Evolutionary conservation across 129 eudicot species (phyloP).

Genomic region (Flaveria trinervia): DNA sequence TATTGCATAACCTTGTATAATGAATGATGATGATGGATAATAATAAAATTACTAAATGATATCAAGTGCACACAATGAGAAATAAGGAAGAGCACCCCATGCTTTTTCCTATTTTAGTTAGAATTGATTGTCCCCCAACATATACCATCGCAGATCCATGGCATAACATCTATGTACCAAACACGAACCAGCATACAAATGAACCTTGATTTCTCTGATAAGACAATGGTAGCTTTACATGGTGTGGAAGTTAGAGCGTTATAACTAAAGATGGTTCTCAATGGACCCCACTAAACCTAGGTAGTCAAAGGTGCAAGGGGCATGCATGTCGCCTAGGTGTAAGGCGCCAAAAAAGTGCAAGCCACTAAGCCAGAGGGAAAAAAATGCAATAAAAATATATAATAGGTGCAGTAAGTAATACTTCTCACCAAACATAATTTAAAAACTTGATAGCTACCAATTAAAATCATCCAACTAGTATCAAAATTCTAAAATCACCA

Average conservation of each 20-base stretch:
- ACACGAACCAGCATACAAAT: neutral
- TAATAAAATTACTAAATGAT: neutral
- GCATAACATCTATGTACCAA: neutral
- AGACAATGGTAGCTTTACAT: conserved; percentile 6
- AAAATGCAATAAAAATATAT: neutral
- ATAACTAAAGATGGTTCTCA: conserved; percentile 6
- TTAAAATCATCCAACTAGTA: neutral
- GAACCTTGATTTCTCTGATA: conserved; percentile 6
- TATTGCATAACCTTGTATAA: neutral
- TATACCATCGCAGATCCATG: neutral
- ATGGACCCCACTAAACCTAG: neutral
- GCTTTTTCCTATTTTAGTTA: conserved; percentile 15
- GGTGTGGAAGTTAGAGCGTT: conserved; percentile 15
- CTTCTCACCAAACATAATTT: neutral
- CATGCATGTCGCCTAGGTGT: neutral
- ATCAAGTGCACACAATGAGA: neutral
- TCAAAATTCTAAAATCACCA: neutral
- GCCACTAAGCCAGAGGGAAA: neutral
- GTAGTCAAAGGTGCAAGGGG: neutral
- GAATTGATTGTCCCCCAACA: conserved; percentile 1
- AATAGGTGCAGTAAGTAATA: neutral
- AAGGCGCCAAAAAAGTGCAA: neutral
- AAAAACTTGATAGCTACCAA: neutral
- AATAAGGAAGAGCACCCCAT: neutral
- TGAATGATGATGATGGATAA: conserved; percentile 14